Evolutionary conservation across 2,329 filamentous ascomycete species (phyloP).

Genomic region (Colletotrichum sp.): DNA sequence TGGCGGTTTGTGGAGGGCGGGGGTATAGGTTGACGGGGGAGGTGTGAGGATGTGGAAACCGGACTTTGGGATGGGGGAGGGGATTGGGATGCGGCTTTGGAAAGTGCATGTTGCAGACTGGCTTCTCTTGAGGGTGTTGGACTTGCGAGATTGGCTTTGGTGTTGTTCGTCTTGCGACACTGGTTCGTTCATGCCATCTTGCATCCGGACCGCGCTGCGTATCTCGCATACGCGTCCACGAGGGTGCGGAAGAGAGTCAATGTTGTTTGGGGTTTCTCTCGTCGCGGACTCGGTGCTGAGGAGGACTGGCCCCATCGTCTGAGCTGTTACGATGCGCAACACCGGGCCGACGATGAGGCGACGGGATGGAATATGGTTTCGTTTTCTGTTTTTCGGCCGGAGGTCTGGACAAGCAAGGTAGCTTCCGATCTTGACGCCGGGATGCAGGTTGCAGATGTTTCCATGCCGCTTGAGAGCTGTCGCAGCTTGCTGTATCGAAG

Average conservation of each 20-base stretch:
- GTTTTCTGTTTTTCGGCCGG: neutral
- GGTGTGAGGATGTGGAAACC: neutral
- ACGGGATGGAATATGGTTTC: neutral
- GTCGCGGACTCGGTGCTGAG: neutral
- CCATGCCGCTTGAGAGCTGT: neutral
- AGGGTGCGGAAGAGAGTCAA: neutral
- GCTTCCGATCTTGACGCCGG: too few species aligned
- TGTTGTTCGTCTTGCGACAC: neutral
- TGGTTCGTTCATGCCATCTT: neutral
- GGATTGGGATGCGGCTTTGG: neutral
- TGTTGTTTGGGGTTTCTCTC: neutral
- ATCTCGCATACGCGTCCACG: neutral
- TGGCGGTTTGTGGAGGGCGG: neutral
- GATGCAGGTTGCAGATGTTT: neutral
- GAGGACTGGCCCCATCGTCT: neutral
- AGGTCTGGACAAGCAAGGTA: neutral
- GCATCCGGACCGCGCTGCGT: neutral
- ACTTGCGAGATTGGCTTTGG: neutral
- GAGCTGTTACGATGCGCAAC: neutral
- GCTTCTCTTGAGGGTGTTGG: neutral
- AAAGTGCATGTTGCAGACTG: neutral
- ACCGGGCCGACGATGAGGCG: neutral
- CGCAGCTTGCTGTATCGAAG: neutral
- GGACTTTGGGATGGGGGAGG: neutral
- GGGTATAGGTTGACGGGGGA: neutral